Evolutionary conservation across 1,284 basidiomycete species (phyloP), one percentile per base, ranked within the genome.

Genomic region (Malassezia globosa): DNA sequence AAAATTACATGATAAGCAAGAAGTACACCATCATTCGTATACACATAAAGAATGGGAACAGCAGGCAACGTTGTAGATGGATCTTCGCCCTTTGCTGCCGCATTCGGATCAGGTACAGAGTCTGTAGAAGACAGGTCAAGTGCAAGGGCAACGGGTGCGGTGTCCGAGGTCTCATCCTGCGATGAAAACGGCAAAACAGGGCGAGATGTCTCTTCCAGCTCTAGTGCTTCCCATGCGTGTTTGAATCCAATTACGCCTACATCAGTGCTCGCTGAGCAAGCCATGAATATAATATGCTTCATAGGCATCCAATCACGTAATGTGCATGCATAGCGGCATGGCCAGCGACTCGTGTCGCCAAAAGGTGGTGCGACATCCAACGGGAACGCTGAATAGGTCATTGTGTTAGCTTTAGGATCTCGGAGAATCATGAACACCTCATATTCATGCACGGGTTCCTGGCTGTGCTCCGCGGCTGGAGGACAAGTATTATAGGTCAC

Each of bases 21-120:
- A 27, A 88, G 50, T 0, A 84, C 83, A 16, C 85, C 85, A 61
- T 88, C 85, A 51, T 80, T 85, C 4, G 84, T 78, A 66, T 85
- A 87, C 4, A 81, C 79, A 63, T 81, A 83, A 65, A 87, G 74
- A 43, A 86, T 76, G 0, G 85, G 85, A 13, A 70, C 63, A 1
- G 76, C 72, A 2, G 73, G 72, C 4, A 77, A 56, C 53, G 75
- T 77, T 4, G 72, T 61, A 7, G 68, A 66, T 34, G 74, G 60
- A 34, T 70, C 74, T 16, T 73, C 72, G 0, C 74, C 75, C 7
- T 73, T 72, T 5, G 74, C 73, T 16, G 74, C 74, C 7, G 78
- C 76, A n/a, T 78, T 74, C 5, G 80, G 78, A 52, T 67, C 75
- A 51, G 79, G 79, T 1, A 78, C 78, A 0, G 76, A 76, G 25